Conservation (phyloP, 2,329 filamentous ascomycete genomes). For the Penicillium verrucosum region DNA sequence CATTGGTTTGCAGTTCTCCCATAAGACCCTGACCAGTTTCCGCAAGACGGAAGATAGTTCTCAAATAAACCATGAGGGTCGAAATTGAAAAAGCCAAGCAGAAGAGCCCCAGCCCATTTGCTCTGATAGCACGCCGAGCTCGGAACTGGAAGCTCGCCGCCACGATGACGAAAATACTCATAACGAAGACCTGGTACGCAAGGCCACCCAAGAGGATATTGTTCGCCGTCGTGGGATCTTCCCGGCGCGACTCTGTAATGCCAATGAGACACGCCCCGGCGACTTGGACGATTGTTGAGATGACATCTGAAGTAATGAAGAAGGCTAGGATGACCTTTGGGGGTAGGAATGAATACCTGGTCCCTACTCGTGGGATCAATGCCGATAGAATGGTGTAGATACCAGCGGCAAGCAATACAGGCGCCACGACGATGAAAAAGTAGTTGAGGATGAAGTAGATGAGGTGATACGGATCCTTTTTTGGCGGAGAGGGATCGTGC, state of each 20-base stretch:
- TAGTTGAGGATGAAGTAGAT: slow-evolving; percentile 19
- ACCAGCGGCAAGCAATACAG: slow-evolving; percentile 14
- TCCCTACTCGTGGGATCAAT: slow-evolving; percentile 12
- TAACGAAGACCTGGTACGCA: neutral
- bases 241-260: slow-evolving; percentile 6
- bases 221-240: neutral
- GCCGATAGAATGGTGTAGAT: slow-evolving; percentile 16
- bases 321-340: slow-evolving; percentile 12
- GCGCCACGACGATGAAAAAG: slow-evolving; percentile 17
- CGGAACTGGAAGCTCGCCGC: neutral
- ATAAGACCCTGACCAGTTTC: slow-evolving; percentile 13
- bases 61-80: slow-evolving; percentile 15
- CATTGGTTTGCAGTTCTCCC: slow-evolving; percentile 12
- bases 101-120: neutral
- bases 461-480: slow-evolving; percentile 11
- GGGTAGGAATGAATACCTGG: slow-evolving; percentile 9
- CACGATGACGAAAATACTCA: neutral
- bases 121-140: neutral
- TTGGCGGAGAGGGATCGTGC: slow-evolving; percentile 14
- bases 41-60: slow-evolving; percentile 16
- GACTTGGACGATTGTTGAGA: slow-evolving; percentile 19
- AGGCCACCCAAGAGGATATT: slow-evolving; percentile 1
- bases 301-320: slow-evolving; percentile 17
- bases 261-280: slow-evolving; percentile 12
- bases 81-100: slow-evolving; percentile 10